Evolutionary conservation across 2,329 filamentous ascomycete species (phyloP).

Genomic region (Xylogone sp.): DNA sequence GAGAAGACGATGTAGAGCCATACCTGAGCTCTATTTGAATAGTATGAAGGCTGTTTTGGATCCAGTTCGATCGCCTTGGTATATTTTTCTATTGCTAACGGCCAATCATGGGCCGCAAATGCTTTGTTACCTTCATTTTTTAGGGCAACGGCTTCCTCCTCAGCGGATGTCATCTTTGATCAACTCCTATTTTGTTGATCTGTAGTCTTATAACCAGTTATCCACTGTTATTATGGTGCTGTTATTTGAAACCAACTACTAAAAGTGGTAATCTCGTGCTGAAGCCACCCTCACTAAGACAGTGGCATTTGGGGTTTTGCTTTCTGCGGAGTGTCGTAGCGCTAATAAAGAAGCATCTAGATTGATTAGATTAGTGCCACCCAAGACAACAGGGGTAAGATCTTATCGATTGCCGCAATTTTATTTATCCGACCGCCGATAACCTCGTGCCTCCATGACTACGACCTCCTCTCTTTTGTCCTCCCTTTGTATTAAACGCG

Average conservation of each 20-base stretch:
- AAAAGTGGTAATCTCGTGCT: neutral
- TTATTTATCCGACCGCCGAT: neutral
- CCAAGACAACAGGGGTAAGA: neutral
- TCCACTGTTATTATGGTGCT: neutral
- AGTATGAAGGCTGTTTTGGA: slow-evolving; percentile 82
- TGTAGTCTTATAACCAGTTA: neutral
- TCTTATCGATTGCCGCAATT: neutral
- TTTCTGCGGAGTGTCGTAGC: neutral
- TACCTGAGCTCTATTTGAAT: slow-evolving; percentile 92
- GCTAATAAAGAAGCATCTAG: neutral
- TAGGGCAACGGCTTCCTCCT: slow-evolving; percentile 72
- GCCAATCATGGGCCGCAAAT: slow-evolving; percentile 85
- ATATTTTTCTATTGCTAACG: slow-evolving; percentile 76
- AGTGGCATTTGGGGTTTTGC: neutral
- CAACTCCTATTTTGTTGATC: neutral
- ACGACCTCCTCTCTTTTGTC: too few relatives aligned
- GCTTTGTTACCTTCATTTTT: slow-evolving; percentile 96
- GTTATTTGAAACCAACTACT: neutral
- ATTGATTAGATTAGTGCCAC: neutral
- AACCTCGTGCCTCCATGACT: neutral
- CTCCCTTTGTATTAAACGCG: too few relatives aligned
- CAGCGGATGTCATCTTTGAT: slow-evolving; percentile 21
- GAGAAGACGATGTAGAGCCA: slow-evolving; percentile 28
- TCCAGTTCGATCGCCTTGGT: slow-evolving; percentile 82
- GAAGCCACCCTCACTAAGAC: too few relatives aligned